Conservation (phyloP, 768 basidiomycete genomes). For the Tricholoma furcatifolium region DNA sequence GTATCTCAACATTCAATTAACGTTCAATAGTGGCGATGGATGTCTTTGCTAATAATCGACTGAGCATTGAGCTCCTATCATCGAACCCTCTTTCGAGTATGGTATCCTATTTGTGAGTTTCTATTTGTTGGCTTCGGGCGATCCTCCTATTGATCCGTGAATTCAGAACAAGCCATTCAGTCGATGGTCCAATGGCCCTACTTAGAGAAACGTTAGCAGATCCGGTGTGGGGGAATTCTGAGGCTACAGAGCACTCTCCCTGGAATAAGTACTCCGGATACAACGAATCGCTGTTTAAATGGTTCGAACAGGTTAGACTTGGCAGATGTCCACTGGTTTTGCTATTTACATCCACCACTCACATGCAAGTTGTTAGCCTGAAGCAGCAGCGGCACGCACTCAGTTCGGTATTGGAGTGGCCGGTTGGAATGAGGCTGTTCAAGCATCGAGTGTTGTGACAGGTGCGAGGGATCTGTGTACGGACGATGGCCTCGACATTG, state of each 20-base stretch:
- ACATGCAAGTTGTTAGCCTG: slow-evolving; percentile 5
- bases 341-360: background rate
- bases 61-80: too few species aligned
- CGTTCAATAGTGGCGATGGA: too few species aligned
- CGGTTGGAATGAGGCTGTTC: slow-evolving; percentile 27
- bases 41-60: too few species aligned
- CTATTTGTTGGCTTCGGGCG: too few species aligned
- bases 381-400: slow-evolving; percentile 16
- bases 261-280: slow-evolving; percentile 14
- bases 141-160: too few species aligned
- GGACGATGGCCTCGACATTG: background rate
- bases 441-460: slow-evolving; percentile 14
- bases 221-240: slow-evolving; percentile 27
- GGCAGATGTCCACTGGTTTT: background rate
- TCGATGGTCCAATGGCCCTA: background rate
- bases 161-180: too few species aligned
- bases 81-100: too few species aligned
- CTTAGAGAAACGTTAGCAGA: slow-evolving; percentile 36
- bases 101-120: too few species aligned
- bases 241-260: slow-evolving; percentile 14
- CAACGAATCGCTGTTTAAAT: slow-evolving; percentile 9
- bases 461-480: slow-evolving; percentile 14
- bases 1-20: too few species aligned
- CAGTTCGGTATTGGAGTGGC: slow-evolving; percentile 31
- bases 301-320: slow-evolving; percentile 10